A percentile compares a stretch with the other conserved stretches of the same genome.
Conservation (phyloP, 1,284 basidiomycete species). For the Moniliella sp. region DNA sequence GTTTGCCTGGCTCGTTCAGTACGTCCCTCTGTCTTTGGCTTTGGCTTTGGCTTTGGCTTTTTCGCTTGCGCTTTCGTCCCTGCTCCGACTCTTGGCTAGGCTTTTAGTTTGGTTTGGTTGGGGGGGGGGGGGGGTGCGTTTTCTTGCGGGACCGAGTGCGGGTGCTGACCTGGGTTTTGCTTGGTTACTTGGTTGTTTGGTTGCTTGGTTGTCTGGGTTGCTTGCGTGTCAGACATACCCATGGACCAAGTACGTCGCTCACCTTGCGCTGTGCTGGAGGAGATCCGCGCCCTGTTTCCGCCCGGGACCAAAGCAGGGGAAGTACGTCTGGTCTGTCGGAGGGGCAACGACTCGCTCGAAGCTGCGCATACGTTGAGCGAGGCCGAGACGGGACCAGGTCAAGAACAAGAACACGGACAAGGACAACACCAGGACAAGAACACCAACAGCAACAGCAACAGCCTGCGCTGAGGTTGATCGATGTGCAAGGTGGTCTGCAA, state of each 20-base stretch:
- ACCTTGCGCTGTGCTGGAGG: slow-evolving; percentile 37
- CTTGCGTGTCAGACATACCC: slow-evolving; percentile 46
- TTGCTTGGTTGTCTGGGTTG: slow-evolving; percentile 3
- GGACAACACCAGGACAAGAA: not conserved
- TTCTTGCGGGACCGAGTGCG: not conserved
- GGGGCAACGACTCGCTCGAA: slow-evolving; percentile 80
- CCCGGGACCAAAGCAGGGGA: slow-evolving; percentile 6
- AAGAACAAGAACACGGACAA: slow-evolving; percentile 2
- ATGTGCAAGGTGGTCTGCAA: slow-evolving; percentile 14
- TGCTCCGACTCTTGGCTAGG: slow-evolving; percentile 39
- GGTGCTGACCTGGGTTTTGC: slow-evolving; percentile 7
- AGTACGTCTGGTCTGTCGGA: slow-evolving; percentile 53
- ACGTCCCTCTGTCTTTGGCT: slow-evolving; percentile 24
- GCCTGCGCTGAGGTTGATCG: slow-evolving; percentile 4
- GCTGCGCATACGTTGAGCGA: slow-evolving; percentile 47
- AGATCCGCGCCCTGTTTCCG: not conserved
- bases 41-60: no score
- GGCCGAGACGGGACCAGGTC: slow-evolving; percentile 5
- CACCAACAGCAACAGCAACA: not conserved
- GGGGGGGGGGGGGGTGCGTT: not conserved
- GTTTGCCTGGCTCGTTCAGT: slow-evolving; percentile 56
- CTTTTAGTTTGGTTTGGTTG: slow-evolving; percentile 41
- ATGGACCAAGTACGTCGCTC: slow-evolving; percentile 85
- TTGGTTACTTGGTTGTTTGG: slow-evolving; percentile 30
- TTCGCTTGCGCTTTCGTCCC: no score